Conservation (phyloP, 129 eudicot species). For the Scalesia atractyloides region DNA sequence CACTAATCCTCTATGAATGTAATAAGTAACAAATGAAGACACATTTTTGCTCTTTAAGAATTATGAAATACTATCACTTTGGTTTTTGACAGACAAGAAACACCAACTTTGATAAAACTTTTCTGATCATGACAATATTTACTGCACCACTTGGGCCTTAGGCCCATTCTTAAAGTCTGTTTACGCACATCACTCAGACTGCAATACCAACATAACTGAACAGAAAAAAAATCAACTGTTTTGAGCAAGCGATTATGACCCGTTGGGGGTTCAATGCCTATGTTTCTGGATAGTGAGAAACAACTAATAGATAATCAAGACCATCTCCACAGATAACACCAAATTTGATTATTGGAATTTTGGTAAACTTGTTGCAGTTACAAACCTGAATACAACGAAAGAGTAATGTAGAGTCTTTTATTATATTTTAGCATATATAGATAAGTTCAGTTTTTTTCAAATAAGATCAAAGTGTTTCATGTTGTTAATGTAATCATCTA, state of each 20-base stretch:
- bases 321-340: no score
- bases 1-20: slow-evolving; percentile 39
- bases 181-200: slow-evolving; percentile 43
- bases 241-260: slow-evolving; percentile 42
- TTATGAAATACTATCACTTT: no score
- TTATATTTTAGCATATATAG: no score
- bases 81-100: no score
- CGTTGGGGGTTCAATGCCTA: slow-evolving; percentile 25
- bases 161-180: slow-evolving; percentile 33
- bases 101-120: neutral
- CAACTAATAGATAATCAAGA: no score
- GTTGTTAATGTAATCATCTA: no score
- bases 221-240: slow-evolving; percentile 30
- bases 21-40: slow-evolving; percentile 24
- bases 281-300: slow-evolving; percentile 24
- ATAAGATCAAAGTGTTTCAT: no score
- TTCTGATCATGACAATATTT: slow-evolving; percentile 28
- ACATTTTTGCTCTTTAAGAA: slow-evolving; percentile 26
- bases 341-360: no score
- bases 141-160: slow-evolving; percentile 15
- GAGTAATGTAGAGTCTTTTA: no score
- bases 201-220: slow-evolving; percentile 31
- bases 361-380: no score
- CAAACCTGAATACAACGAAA: no score
- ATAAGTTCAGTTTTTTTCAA: no score